phyloP scores from a whole-genome alignment of 2,329 filamentous ascomycete genomes.

The Ophiosphaerella narmari region DNA sequence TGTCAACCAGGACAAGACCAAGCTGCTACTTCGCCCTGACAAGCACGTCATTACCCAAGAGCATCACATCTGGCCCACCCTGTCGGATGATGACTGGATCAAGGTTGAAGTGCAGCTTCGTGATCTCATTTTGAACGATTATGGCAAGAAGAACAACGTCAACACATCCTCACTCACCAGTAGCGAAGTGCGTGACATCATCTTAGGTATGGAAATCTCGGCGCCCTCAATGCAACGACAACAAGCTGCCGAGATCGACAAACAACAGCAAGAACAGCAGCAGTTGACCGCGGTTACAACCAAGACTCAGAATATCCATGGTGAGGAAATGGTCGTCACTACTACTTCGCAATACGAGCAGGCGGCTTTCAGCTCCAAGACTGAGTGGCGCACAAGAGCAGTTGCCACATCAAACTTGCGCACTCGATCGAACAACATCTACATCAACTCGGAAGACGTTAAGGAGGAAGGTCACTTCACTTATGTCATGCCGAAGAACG shows the following conservation, averaged over 20 bases:
- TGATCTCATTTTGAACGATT: conserved; percentile 96
- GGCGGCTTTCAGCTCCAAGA: conserved; percentile 97
- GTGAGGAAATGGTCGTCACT: conserved; percentile 97
- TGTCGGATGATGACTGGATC: conserved; percentile 97
- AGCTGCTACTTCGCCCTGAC: conserved; percentile 90
- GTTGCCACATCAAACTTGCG: conserved; percentile 96
- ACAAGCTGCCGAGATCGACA: conserved; percentile 97
- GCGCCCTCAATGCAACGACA: conserved; percentile 97
- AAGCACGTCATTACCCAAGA: conserved; percentile 98
- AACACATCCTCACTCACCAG: conserved; percentile 96
- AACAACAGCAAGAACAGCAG: conserved; percentile 95
- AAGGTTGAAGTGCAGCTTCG: conserved; percentile 97
- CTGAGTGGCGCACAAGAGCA: conserved; percentile 94
- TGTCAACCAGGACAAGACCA: conserved; percentile 98
- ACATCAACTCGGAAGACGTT: conserved; percentile 94
- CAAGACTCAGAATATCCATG: conserved; percentile 95
- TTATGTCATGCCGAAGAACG: conserved; percentile 99
- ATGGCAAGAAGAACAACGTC: conserved; percentile 99
- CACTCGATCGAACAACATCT: conserved; percentile 95
- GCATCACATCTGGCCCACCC: conserved; percentile 96
- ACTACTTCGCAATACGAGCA: conserved; percentile 98
- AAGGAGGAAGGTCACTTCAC: conserved; percentile 86
- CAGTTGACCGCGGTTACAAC: conserved; percentile 97
- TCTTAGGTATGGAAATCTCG: conserved; percentile 98
- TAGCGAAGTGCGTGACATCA: conserved; percentile 97